A percentile compares a stretch with the other conserved stretches of the same genome.
phyloP scores from a whole-genome alignment of 768 basidiomycete species.

The Lactifluus subvellereus region DNA sequence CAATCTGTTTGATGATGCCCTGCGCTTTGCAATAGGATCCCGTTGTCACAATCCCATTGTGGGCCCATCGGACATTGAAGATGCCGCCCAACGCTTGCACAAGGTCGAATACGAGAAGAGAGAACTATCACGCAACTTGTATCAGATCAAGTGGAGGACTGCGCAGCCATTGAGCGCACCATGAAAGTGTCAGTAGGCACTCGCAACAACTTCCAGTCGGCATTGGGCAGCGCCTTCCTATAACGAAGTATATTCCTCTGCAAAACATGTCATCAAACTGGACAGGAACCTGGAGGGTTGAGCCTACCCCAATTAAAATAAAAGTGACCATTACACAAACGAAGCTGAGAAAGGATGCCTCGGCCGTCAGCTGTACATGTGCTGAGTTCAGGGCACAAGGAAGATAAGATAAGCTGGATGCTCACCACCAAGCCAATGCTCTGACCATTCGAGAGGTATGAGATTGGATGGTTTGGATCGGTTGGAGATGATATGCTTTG shows the following conservation, averaged over 20 bases:
- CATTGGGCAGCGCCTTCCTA: not conserved
- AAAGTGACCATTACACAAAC: not conserved
- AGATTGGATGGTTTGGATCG: not conserved
- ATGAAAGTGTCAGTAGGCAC: slow-evolving; percentile 39
- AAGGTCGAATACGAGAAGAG: slow-evolving; percentile 32
- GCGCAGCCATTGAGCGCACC: slow-evolving; percentile 25
- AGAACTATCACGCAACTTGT: slow-evolving; percentile 25
- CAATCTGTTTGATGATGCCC: slow-evolving; percentile 37
- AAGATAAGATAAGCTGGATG: not conserved
- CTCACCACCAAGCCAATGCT: slow-evolving; percentile 36
- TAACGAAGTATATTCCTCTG: slow-evolving; percentile 19
- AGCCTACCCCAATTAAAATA: slow-evolving; percentile 10
- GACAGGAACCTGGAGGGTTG: not conserved
- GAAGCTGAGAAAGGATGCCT: slow-evolving; percentile 27
- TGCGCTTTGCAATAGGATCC: slow-evolving; percentile 36
- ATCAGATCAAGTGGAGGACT: not conserved
- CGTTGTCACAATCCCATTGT: slow-evolving; percentile 29
- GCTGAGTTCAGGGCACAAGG: not conserved
- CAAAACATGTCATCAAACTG: not conserved
- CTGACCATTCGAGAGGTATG: slow-evolving; percentile 32
- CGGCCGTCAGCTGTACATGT: slow-evolving; percentile 31
- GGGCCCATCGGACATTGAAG: slow-evolving; percentile 33
- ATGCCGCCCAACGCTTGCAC: slow-evolving; percentile 37
- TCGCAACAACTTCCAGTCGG: slow-evolving; percentile 28
- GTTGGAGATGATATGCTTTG: not conserved